Percentiles rank a stretch among this genome's conserved stretches.
Evolutionary conservation across 2,329 filamentous ascomycete genomes (phyloP).

Genomic region (Fusarium sp.): DNA sequence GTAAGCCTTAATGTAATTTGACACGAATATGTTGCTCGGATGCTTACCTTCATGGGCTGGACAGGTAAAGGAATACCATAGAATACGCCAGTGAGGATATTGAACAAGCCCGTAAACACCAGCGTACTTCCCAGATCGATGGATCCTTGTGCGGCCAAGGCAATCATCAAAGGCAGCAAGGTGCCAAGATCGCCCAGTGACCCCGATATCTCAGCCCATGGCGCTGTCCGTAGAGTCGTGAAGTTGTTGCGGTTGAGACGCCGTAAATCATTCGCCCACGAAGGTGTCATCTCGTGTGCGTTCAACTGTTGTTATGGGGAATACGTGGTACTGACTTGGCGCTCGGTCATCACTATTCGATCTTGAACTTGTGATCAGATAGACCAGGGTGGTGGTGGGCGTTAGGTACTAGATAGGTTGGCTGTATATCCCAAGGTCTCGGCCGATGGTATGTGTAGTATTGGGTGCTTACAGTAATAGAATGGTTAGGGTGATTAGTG

Average conservation of each 20-base stretch:
- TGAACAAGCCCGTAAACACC: conserved; percentile 88
- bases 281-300: conserved; percentile 31
- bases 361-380: neutral
- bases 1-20: neutral
- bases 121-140: conserved; percentile 86
- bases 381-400: neutral
- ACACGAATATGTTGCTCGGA: neutral
- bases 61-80: conserved; percentile 94
- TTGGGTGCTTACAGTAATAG: neutral
- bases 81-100: conserved; percentile 80
- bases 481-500: neutral
- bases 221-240: conserved; percentile 57
- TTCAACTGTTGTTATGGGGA: neutral
- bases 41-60: conserved; percentile 78
- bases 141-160: conserved; percentile 79
- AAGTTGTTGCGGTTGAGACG: conserved; percentile 60
- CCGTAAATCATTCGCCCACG: conserved; percentile 45
- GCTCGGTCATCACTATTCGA: neutral
- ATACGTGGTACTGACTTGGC: neutral
- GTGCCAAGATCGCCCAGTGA: conserved; percentile 90
- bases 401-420: neutral
- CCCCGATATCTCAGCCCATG: conserved; percentile 82
- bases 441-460: neutral
- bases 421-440: neutral
- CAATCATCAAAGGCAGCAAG: conserved; percentile 87